Conservation (phyloP, 345 rosid genomes). For the Populus nigra region DNA sequence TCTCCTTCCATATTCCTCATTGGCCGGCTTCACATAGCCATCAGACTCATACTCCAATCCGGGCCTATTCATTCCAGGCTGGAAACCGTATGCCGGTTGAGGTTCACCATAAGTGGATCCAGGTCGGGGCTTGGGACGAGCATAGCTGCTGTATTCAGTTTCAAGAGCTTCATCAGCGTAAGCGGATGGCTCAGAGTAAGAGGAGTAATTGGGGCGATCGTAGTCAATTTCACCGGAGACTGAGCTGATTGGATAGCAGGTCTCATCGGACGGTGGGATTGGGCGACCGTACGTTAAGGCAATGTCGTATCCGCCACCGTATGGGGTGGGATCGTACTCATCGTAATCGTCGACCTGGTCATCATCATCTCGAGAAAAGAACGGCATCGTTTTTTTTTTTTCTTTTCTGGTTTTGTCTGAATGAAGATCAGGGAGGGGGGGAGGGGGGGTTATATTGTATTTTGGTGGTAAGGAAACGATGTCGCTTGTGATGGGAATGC, state of each 20-base stretch:
- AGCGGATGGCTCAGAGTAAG: constrained; percentile 65
- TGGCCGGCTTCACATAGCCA: constrained; percentile 22
- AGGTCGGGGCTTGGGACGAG: constrained; percentile 75
- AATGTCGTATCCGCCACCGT: constrained; percentile 86
- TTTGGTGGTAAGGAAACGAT: too few species aligned
- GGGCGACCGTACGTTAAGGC: constrained; percentile 74
- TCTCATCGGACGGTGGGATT: constrained; percentile 59
- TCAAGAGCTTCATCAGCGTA: constrained; percentile 61
- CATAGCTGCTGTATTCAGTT: constrained; percentile 77
- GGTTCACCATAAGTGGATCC: constrained; percentile 30
- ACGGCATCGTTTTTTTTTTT: constrained; percentile 56
- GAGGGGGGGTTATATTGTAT: too few species aligned
- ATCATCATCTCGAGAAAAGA: constrained; percentile 46
- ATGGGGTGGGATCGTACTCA: constrained; percentile 87
- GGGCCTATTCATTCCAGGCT: constrained; percentile 17
- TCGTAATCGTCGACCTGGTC: constrained; percentile 68
- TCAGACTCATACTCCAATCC: constrained; percentile 13
- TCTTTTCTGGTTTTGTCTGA: too few species aligned
- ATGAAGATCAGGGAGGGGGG: too few species aligned
- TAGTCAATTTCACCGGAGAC: constrained; percentile 53
- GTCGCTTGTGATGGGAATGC: not conserved
- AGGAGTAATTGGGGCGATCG: constrained; percentile 60
- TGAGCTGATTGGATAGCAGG: constrained; percentile 54
- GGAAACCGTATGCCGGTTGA: constrained; percentile 15
- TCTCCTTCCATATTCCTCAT: constrained; percentile 15